Evolutionary conservation across 75 land plant genomes (phyloP).

Genomic region (Larix kaempferi): DNA sequence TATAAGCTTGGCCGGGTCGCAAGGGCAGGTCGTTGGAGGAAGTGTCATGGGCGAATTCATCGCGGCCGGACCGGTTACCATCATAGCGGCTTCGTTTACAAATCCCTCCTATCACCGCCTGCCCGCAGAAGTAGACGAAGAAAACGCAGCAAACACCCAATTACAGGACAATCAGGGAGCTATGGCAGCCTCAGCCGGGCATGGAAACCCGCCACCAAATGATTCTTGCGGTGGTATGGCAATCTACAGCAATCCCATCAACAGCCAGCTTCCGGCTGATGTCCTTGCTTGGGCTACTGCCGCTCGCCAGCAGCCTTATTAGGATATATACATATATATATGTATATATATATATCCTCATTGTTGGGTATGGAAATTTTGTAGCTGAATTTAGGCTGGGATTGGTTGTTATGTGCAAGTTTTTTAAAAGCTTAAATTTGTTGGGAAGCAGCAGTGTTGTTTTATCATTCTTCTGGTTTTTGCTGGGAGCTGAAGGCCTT

Average conservation of each 20-base stretch:
- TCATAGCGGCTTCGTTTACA: constrained; percentile 69
- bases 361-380: too few relatives aligned
- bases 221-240: constrained; percentile 5
- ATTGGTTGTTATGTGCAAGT: background rate
- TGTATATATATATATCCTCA: too few relatives aligned
- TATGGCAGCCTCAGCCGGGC: background rate
- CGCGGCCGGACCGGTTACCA: constrained; percentile 64
- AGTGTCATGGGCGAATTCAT: constrained; percentile 57
- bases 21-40: constrained; percentile 91
- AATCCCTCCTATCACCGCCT: constrained; percentile 73
- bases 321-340: too few relatives aligned
- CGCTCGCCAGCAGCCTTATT: background rate
- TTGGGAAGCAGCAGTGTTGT: background rate
- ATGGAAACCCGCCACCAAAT: background rate
- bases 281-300: background rate
- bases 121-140: constrained; percentile 48
- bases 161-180: background rate
- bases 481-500: background rate
- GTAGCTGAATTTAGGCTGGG: background rate
- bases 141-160: background rate
- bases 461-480: background rate
- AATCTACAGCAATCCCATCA: constrained; percentile 2
- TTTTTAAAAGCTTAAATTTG: background rate
- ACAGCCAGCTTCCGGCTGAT: constrained; percentile 8
- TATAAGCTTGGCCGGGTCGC: constrained; percentile 73